phyloP scores from a whole-genome alignment of 2,329 filamentous ascomycete species.

The Hymenoscyphus repandus region DNA sequence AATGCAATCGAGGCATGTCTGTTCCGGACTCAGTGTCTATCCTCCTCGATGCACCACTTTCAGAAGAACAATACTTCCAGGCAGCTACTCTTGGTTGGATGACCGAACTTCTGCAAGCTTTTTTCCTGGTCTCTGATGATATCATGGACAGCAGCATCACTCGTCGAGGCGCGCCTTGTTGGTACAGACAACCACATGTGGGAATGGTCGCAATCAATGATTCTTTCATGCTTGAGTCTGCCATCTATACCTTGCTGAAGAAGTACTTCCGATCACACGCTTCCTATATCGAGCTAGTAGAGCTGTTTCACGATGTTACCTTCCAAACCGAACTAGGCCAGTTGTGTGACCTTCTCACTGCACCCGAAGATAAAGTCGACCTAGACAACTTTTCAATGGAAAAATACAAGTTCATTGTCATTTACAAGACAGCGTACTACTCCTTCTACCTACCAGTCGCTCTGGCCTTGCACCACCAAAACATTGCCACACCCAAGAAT shows the following conservation, averaged over 20 bases:
- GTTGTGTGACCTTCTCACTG: conserved; percentile 89
- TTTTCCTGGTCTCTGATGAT: conserved; percentile 97
- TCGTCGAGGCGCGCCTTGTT: conserved; percentile 89
- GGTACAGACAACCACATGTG: conserved; percentile 86
- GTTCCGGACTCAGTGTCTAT: conserved; percentile 86
- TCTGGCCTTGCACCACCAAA: conserved; percentile 78
- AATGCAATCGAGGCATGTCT: conserved; percentile 98
- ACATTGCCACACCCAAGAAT: conserved; percentile 81
- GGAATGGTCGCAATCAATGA: conserved; percentile 99
- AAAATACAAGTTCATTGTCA: conserved; percentile 97
- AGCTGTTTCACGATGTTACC: conserved; percentile 93
- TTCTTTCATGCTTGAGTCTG: conserved; percentile 86
- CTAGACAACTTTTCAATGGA: conserved; percentile 91
- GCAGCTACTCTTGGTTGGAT: conserved; percentile 90
- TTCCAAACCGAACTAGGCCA: conserved; percentile 96
- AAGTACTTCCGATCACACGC: conserved; percentile 88
- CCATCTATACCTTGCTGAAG: conserved; percentile 88
- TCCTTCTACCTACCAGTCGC: conserved; percentile 97
- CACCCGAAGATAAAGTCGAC: conserved; percentile 88
- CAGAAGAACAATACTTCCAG: conserved; percentile 79
- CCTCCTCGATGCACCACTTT: conserved; percentile 67
- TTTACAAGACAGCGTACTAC: conserved; percentile 99
- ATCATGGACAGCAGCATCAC: conserved; percentile 98
- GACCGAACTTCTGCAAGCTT: conserved; percentile 96
- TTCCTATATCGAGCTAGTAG: conserved; percentile 82